phyloP scores from a whole-genome alignment of 2,329 filamentous ascomycete genomes.

The Pseudocercospora eumusae region DNA sequence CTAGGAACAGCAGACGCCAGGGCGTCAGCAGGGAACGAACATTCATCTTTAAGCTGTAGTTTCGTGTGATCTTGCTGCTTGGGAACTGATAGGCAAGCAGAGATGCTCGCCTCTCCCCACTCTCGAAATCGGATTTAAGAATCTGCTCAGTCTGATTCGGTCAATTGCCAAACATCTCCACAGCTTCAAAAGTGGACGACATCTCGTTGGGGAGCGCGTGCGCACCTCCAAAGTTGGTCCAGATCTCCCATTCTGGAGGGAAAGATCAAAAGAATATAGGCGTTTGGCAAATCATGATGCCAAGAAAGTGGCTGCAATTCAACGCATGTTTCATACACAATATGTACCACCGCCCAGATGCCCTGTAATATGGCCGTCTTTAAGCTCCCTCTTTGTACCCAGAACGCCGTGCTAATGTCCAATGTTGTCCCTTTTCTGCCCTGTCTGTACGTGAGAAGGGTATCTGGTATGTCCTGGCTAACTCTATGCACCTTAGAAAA shows the following conservation, averaged over 20 bases:
- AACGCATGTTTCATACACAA: neutral
- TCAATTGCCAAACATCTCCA: neutral
- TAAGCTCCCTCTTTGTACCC: neutral
- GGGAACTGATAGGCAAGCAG: neutral
- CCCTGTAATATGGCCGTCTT: neutral
- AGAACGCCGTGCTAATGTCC: slow-evolving; percentile 6
- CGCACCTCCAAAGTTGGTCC: neutral
- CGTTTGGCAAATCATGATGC: neutral
- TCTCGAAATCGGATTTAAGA: neutral
- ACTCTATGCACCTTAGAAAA: neutral
- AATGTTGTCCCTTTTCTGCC: neutral
- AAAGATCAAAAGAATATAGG: neutral
- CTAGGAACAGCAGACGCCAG: neutral
- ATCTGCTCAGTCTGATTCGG: neutral
- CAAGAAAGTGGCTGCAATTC: neutral
- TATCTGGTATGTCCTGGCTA: slow-evolving; percentile 4
- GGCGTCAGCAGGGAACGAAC: neutral
- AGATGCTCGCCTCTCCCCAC: neutral
- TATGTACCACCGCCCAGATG: neutral
- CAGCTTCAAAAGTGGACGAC: neutral
- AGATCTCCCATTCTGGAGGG: neutral
- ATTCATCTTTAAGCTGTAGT: neutral
- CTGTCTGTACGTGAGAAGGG: slow-evolving; percentile 5
- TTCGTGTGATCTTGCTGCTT: neutral
- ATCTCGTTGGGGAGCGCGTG: neutral